Base-by-base conservation (phyloP, 2,329 filamentous ascomycete genomes). In the Colletotrichum sp. region DNA sequence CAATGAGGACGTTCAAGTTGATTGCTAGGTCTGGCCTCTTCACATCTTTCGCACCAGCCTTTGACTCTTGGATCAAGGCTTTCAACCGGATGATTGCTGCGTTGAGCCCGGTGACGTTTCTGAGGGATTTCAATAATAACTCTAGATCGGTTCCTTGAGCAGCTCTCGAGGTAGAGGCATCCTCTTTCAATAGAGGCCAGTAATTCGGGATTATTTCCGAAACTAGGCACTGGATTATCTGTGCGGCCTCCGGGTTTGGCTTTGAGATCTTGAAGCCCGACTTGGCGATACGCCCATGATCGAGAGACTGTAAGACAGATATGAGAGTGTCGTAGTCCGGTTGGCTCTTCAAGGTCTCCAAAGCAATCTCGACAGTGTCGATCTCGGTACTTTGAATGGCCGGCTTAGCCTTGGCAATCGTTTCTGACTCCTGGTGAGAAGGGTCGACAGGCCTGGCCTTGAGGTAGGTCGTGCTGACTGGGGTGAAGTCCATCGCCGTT, bases 151-250 rank as follows among this genome's bases (percentile, higher is more conserved):
- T 80, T 78, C 83, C 79, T 66, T 74, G 79, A 24, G 70, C 75
- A 5, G 30, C 48, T 34, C 68, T 57, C 4, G 78, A 65, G 8
- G 66, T 43, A 13, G 75, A 73, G 26, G 81, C 82, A n/a, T 85
- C 86, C 73, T 90, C 89, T 48, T 87, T 85, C 18, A 96, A 81
- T 10, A 92, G 80, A 5, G 88, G 82, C 96, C 97, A 99, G 84
- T 96, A 98, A 81, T 96, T 94, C 2, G 95, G 94, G 9, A 95
- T 87, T 30, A 94, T 96, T 36, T 93, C 91, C 18, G 90, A 93
- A 74, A 98, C 92, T 43, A 99, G 86, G 5, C 91, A 86, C 81
- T 96, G 93, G 68, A 96, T 88, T 36, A 98, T 91, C 79, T 96
- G 94, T 24, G 95, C 92, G 72, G 92, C 91, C 76, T 92, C 86